These are phyloP conservation scores for Nitzschia sp. DNA, from an alignment of 108 stramenopile genomes.

Conservation along the genomic window DNA sequence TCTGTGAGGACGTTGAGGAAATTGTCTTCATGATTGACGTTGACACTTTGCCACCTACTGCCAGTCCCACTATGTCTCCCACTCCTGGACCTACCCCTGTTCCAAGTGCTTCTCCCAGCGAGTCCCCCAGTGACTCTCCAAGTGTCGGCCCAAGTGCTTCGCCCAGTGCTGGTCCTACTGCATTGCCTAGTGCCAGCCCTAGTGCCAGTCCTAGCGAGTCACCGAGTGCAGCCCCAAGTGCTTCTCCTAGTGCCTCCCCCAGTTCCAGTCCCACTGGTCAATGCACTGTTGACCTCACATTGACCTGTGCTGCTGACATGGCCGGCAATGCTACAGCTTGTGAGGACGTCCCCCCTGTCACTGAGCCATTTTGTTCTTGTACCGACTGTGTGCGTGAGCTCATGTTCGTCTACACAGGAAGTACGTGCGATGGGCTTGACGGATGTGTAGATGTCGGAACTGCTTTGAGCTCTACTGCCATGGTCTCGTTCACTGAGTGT, in stretches of 20 bases:
- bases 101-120: conserved; percentile 1
- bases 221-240: not conserved
- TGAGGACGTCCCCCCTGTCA: conserved; percentile 18
- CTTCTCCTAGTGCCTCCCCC: not conserved
- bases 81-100: conserved; percentile 1
- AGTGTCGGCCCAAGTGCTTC: not conserved
- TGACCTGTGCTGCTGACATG: conserved; percentile 21
- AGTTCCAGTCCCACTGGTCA: not conserved
- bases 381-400: conserved; percentile 23
- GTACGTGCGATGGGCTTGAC: conserved; percentile 10
- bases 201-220: not conserved
- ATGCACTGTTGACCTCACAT: conserved; percentile 7
- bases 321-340: conserved; percentile 8
- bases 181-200: not conserved
- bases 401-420: conserved; percentile 27
- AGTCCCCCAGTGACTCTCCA: conserved; percentile 5
- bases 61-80: not conserved
- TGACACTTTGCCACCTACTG: not conserved
- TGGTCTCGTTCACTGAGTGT: conserved; percentile 7
- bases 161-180: not conserved
- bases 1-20: conserved; percentile 15
- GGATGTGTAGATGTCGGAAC: conserved; percentile 17
- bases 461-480: not conserved
- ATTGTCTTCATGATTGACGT: conserved; percentile 15
- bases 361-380: conserved; percentile 12